These are phyloP conservation scores for Podila minutissima DNA, from an alignment of 192 early-diverging fungal species.

Conservation along the genomic window DNA sequence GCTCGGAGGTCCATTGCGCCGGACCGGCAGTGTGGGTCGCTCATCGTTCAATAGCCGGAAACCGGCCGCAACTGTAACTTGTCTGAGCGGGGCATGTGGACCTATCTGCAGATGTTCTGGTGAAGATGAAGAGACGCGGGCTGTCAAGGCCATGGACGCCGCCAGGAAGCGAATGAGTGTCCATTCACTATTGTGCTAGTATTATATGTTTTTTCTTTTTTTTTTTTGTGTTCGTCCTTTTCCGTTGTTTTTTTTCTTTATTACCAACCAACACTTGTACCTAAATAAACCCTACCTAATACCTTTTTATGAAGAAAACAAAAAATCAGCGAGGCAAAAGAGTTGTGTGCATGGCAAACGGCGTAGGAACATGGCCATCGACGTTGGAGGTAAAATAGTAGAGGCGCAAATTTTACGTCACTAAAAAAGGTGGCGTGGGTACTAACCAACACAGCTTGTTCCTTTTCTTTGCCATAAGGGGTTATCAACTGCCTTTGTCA, in stretches of 20 bases:
- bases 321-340: not conserved
- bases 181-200: slow-evolving; percentile 39
- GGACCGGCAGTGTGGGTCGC: slow-evolving; percentile 35
- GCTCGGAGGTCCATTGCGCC: not conserved
- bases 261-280: not conserved
- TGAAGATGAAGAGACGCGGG: slow-evolving; percentile 46
- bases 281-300: too few species aligned
- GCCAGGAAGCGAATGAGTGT: slow-evolving; percentile 52
- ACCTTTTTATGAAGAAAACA: not conserved
- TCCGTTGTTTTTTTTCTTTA: slow-evolving; percentile 1
- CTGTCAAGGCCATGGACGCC: slow-evolving; percentile 46
- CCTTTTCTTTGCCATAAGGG: too few species aligned
- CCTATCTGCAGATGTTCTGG: slow-evolving; percentile 37
- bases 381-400: too few species aligned
- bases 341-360: too few species aligned
- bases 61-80: slow-evolving; percentile 3
- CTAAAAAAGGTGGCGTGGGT: too few species aligned
- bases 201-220: not conserved
- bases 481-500: too few species aligned
- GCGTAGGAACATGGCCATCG: too few species aligned
- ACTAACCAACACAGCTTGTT: too few species aligned
- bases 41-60: slow-evolving; percentile 19
- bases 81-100: slow-evolving; percentile 45
- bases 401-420: too few species aligned
- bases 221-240: not conserved